These are phyloP conservation scores for Auricularia sp. DNA, from an alignment of 768 basidiomycete genomes.

Conservation along the genomic window DNA sequence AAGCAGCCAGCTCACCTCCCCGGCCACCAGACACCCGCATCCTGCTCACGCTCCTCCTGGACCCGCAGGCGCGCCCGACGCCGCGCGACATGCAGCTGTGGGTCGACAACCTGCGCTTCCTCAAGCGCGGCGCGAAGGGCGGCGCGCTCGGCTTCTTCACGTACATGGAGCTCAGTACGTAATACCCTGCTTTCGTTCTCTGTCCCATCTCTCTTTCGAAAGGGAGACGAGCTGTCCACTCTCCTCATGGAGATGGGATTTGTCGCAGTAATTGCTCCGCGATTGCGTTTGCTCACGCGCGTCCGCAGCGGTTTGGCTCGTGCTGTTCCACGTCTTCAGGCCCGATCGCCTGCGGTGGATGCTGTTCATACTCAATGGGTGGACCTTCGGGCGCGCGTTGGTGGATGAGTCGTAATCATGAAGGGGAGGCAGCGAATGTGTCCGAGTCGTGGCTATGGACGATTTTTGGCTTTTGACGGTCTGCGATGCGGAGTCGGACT, in stretches of 20 bases:
- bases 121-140: constrained; percentile 38
- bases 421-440: too few relatives aligned
- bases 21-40: constrained; percentile 34
- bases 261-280: not conserved
- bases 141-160: constrained; percentile 47
- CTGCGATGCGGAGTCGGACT: too few relatives aligned
- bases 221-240: too few relatives aligned
- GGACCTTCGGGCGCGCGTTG: constrained; percentile 14
- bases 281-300: not conserved
- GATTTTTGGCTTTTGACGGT: too few relatives aligned
- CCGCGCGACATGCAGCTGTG: constrained; percentile 45
- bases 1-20: not conserved
- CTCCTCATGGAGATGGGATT: too few relatives aligned
- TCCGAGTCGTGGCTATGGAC: too few relatives aligned
- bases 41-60: constrained; percentile 37
- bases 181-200: too few relatives aligned
- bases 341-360: constrained; percentile 33
- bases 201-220: too few relatives aligned
- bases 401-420: not conserved
- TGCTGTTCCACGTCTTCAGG: constrained; percentile 36
- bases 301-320: constrained; percentile 28
- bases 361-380: constrained; percentile 40
- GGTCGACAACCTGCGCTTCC: constrained; percentile 42
- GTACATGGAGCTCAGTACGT: constrained; percentile 44
- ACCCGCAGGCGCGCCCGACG: constrained; percentile 32